A percentile compares a stretch with the other conserved stretches of the same genome.
phyloP scores from a whole-genome alignment of 1,284 basidiomycete species.

The Naganishia sp. region DNA sequence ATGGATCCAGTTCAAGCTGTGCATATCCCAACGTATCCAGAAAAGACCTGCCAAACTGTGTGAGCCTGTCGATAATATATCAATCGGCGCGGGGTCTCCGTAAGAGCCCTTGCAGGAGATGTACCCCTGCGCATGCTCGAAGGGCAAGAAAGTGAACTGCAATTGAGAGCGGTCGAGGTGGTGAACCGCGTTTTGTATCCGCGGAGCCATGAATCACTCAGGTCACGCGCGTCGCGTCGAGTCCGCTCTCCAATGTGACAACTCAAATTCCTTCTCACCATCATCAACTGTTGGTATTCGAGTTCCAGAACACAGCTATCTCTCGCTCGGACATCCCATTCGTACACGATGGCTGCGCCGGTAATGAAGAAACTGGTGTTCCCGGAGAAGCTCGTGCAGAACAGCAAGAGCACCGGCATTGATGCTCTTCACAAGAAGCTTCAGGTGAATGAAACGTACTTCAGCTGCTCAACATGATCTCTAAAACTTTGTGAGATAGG shows the following conservation, averaged over 20 bases:
- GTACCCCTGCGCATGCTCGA: too few relatives aligned
- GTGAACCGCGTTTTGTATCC: constrained; percentile 11
- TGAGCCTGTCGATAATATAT: too few relatives aligned
- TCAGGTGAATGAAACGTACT: constrained; percentile 18
- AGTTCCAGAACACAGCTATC: too few relatives aligned
- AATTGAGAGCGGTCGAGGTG: not conserved
- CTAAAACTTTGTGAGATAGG: not conserved
- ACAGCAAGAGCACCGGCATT: constrained; percentile 18
- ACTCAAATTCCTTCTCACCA: not conserved
- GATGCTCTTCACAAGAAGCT: constrained; percentile 28
- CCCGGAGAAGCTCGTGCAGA: constrained; percentile 20
- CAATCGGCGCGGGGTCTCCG: too few relatives aligned
- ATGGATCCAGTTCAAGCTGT: constrained; percentile 3
- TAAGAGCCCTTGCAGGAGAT: too few relatives aligned
- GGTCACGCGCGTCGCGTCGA: constrained; percentile 11
- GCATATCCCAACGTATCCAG: not conserved
- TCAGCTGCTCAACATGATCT: too few relatives aligned
- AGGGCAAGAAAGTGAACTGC: too few relatives aligned
- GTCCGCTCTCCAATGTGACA: constrained; percentile 17
- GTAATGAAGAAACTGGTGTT: constrained; percentile 26
- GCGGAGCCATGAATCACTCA: not conserved
- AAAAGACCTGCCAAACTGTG: not conserved
- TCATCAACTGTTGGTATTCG: too few relatives aligned
- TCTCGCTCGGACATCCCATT: not conserved
- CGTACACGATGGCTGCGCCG: constrained; percentile 12